phyloP scores from a whole-genome alignment of 164 flowering plant species.

The Piper betle region DNA sequence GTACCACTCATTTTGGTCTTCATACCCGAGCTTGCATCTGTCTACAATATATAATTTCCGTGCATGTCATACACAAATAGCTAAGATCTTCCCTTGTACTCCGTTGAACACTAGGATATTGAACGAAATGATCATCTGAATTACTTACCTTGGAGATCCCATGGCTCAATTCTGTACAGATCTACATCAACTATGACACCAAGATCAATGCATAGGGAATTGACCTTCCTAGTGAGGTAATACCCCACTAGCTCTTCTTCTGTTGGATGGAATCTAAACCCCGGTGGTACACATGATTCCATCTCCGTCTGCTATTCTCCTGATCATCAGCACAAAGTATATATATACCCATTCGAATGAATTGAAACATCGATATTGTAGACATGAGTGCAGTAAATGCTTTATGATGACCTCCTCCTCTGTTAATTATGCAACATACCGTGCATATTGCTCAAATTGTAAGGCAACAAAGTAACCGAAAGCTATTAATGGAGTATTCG shows the following conservation, averaged over 20 bases:
- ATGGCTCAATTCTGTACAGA: conserved; percentile 80
- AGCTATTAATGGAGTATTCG: too few species aligned
- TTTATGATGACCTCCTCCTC: too few species aligned
- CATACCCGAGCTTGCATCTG: conserved; percentile 50
- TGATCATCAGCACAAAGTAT: not conserved
- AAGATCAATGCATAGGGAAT: conserved; percentile 44
- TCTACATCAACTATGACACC: conserved; percentile 66
- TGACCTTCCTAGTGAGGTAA: conserved; percentile 53
- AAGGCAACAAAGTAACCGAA: too few species aligned
- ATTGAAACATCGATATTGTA: too few species aligned
- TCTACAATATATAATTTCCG: conserved; percentile 20
- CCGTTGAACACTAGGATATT: not conserved
- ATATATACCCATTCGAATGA: too few species aligned
- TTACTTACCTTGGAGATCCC: conserved; percentile 73
- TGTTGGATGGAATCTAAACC: conserved; percentile 83
- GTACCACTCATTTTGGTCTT: conserved; percentile 72
- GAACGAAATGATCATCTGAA: not conserved
- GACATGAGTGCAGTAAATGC: too few species aligned
- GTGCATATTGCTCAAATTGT: too few species aligned
- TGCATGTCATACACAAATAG: not conserved
- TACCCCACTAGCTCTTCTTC: conserved; percentile 86
- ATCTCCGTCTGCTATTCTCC: conserved; percentile 6
- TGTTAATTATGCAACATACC: too few species aligned
- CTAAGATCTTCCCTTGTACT: not conserved
- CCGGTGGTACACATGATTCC: conserved; percentile 52